These are phyloP conservation scores for Eucalyptus viminalis DNA, from an alignment of 345 rosid genomes.

Conservation along the genomic window DNA sequence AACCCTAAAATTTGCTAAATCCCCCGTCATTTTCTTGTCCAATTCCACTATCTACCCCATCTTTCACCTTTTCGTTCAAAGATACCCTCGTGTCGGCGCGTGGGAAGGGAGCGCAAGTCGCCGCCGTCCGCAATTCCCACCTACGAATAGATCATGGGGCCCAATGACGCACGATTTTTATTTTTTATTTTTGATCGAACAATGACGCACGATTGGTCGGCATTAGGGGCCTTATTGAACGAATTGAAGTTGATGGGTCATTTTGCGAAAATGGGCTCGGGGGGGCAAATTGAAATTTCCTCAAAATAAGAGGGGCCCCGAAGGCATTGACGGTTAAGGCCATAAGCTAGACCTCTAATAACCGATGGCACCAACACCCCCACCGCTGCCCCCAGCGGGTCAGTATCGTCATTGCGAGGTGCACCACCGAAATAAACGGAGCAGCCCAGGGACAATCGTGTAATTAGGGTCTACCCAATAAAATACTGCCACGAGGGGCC, in stretches of 20 bases:
- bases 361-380: not conserved
- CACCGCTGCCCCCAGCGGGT: not conserved
- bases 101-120: not conserved
- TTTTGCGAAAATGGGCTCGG: not conserved
- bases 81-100: not conserved
- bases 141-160: not conserved
- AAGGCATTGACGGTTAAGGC: not conserved
- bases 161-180: not conserved
- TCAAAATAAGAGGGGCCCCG: not conserved
- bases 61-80: not conserved
- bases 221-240: not conserved
- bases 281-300: not conserved
- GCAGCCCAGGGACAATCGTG: not conserved
- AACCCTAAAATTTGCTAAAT: not conserved
- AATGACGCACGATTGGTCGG: not conserved
- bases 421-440: not conserved
- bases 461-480: not conserved
- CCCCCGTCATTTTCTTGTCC: not conserved
- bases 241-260: not conserved
- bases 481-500: conserved; percentile 16
- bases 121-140: not conserved
- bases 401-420: not conserved
- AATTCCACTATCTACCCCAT: not conserved
- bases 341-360: not conserved
- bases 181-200: not conserved